Conservation (phyloP, 148 eudicot genomes). For the Hydrangea macrophylla region DNA sequence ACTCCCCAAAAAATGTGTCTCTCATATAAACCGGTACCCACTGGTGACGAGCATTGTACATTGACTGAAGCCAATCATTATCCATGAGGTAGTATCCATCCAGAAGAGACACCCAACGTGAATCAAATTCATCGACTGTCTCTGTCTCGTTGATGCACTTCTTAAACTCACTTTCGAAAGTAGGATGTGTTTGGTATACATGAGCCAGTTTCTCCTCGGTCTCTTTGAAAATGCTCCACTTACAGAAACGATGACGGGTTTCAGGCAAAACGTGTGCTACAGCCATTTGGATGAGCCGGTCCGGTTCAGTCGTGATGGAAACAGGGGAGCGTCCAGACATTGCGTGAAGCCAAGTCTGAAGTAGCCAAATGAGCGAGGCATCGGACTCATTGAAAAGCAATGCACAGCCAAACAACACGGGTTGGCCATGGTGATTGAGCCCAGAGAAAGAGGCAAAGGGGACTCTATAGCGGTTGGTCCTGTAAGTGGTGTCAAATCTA, state of each 20-base stretch:
- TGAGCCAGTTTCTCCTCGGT: constrained; percentile 24
- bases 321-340: constrained; percentile 21
- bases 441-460: constrained; percentile 27
- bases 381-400: constrained; percentile 23
- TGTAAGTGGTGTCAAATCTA: constrained; percentile 21
- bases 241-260: constrained; percentile 28
- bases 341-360: constrained; percentile 31
- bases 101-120: constrained; percentile 21
- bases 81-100: constrained; percentile 18
- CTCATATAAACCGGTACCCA: constrained; percentile 31
- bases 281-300: constrained; percentile 20
- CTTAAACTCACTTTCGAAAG: constrained; percentile 23
- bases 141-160: constrained; percentile 23
- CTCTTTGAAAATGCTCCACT: constrained; percentile 23
- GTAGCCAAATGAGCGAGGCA: constrained; percentile 21
- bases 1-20: constrained; percentile 23
- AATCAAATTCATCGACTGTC: constrained; percentile 24
- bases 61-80: constrained; percentile 29
- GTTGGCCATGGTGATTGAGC: constrained; percentile 28
- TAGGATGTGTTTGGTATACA: constrained; percentile 17
- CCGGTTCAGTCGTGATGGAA: constrained; percentile 31
- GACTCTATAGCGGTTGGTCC: constrained; percentile 23
- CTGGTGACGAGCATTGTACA: constrained; percentile 26
- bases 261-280: constrained; percentile 21
- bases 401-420: constrained; percentile 27